Conservation (phyloP, 768 basidiomycete genomes). For the Crucibulum laeve region DNA sequence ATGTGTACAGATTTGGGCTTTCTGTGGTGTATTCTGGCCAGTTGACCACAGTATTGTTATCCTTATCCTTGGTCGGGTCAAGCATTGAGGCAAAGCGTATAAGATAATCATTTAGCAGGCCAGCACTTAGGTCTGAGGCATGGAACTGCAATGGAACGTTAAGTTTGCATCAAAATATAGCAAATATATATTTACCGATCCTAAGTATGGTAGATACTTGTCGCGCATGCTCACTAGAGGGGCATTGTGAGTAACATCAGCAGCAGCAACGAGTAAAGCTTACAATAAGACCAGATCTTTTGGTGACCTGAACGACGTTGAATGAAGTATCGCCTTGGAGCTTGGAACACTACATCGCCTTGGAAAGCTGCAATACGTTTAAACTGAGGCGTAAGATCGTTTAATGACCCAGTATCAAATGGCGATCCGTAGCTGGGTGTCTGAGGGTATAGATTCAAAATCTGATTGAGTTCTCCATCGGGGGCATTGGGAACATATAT, state of each 20-base stretch:
- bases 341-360: constrained; percentile 49
- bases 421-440: constrained; percentile 42
- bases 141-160: constrained; percentile 27
- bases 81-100: constrained; percentile 37
- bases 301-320: constrained; percentile 32
- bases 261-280: constrained; percentile 11
- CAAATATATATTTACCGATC: constrained; percentile 28
- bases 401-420: constrained; percentile 35
- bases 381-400: constrained; percentile 41
- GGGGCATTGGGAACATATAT: constrained; percentile 16
- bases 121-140: constrained; percentile 31
- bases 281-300: constrained; percentile 39
- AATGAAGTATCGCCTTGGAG: constrained; percentile 45
- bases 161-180: not conserved
- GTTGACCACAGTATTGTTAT: constrained; percentile 20
- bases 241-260: constrained; percentile 5
- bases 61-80: constrained; percentile 45
- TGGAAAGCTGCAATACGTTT: constrained; percentile 47
- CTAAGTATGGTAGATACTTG: constrained; percentile 33
- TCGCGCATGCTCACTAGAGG: constrained; percentile 35
- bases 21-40: constrained; percentile 41
- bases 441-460: constrained; percentile 27
- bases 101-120: constrained; percentile 37
- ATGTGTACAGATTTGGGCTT: constrained; percentile 32
- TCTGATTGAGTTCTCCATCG: constrained; percentile 10